Conservation (phyloP, 768 basidiomycete species). For the Trichaptum fuscoviolaceum region DNA sequence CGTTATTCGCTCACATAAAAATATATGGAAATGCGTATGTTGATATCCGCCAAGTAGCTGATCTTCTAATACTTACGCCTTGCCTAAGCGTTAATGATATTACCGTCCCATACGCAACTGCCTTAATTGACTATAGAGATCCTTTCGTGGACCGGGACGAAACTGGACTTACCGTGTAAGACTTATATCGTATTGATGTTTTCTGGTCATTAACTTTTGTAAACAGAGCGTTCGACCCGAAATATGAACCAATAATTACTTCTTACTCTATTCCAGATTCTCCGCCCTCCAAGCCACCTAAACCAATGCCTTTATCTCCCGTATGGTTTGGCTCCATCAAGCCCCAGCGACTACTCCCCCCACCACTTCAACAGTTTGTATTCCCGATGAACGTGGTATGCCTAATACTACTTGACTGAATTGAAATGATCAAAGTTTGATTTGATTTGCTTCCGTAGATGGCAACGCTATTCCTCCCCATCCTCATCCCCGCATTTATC, state of each 20-base stretch:
- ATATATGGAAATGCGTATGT: slow-evolving; percentile 81
- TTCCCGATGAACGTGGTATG: slow-evolving; percentile 74
- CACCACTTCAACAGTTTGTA: slow-evolving; percentile 49
- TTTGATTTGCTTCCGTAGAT: background rate
- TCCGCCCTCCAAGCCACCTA: slow-evolving; percentile 35
- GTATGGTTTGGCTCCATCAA: slow-evolving; percentile 42
- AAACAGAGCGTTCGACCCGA: slow-evolving; percentile 47
- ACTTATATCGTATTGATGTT: background rate
- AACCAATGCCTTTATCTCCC: slow-evolving; percentile 34
- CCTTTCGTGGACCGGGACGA: slow-evolving; percentile 51
- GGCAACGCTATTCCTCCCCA: slow-evolving; percentile 54
- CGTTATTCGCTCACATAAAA: slow-evolving; percentile 58
- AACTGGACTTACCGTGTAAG: slow-evolving; percentile 62
- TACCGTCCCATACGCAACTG: slow-evolving; percentile 81
- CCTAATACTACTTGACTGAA: slow-evolving; percentile 4
- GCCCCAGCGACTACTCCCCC: slow-evolving; percentile 41
- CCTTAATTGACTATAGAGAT: slow-evolving; percentile 65
- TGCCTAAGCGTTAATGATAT: slow-evolving; percentile 55
- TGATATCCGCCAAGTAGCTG: background rate
- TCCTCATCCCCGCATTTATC: slow-evolving; percentile 58
- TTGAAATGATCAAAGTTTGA: slow-evolving; percentile 1
- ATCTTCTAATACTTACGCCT: background rate
- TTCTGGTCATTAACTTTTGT: background rate
- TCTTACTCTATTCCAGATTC: slow-evolving; percentile 41
- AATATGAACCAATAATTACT: slow-evolving; percentile 53